These are phyloP conservation scores for Globisporangium rhizosaccharum DNA, from an alignment of 352 stramenopile genomes.

Conservation along the genomic window DNA sequence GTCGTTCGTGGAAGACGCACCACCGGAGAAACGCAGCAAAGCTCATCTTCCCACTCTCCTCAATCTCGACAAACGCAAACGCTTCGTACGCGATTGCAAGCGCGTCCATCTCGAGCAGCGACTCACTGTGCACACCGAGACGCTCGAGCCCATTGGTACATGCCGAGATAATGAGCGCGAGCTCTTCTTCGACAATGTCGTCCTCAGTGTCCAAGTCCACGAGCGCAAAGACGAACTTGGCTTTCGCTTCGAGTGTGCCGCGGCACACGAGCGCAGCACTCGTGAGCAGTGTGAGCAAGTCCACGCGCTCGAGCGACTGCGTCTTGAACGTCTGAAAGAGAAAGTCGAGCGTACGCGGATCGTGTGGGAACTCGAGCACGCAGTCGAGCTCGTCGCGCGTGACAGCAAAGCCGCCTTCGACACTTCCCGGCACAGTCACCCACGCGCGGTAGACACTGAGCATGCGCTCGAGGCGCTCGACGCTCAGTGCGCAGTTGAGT, in stretches of 20 bases:
- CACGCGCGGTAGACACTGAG: constrained; percentile 49
- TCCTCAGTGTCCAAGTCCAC: constrained; percentile 74
- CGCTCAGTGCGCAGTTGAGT: constrained; percentile 36
- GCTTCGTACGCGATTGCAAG: constrained; percentile 57
- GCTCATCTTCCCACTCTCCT: constrained; percentile 68
- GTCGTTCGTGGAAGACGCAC: constrained; percentile 60
- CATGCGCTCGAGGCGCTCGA: constrained; percentile 52
- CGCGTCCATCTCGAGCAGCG: constrained; percentile 38
- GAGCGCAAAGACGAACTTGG: constrained; percentile 54
- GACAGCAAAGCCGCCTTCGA: constrained; percentile 58
- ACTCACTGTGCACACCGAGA: constrained; percentile 21
- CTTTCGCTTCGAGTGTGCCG: constrained; percentile 43
- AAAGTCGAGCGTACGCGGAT: constrained; percentile 30
- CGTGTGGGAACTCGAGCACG: constrained; percentile 44
- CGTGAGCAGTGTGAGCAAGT: constrained; percentile 53
- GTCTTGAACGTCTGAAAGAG: constrained; percentile 41
- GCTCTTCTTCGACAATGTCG: constrained; percentile 64
- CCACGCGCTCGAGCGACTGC: constrained; percentile 20
- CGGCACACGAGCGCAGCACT: constrained; percentile 38
- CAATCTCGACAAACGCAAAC: constrained; percentile 55
- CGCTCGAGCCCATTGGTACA: constrained; percentile 39
- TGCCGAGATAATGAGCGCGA: constrained; percentile 56
- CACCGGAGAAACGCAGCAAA: constrained; percentile 57
- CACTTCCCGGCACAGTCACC: constrained; percentile 33
- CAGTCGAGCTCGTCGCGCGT: constrained; percentile 57